These are phyloP conservation scores for Metschnikowia peoriensis DNA, from an alignment of 805 yeast species.

Conservation along the genomic window DNA sequence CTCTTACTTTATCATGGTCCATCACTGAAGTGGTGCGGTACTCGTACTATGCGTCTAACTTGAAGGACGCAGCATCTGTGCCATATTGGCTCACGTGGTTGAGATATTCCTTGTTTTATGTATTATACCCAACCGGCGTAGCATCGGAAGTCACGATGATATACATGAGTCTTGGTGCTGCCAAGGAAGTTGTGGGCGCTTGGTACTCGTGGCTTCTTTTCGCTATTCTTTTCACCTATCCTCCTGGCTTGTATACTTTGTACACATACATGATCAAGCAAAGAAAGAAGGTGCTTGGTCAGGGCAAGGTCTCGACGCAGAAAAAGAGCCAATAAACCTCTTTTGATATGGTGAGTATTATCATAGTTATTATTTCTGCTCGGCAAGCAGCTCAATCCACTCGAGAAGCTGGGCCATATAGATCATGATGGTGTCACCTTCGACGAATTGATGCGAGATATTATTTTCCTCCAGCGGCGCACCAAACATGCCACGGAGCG, in stretches of 20 bases:
- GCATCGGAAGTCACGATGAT: slow-evolving; percentile 74
- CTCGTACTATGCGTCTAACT: slow-evolving; percentile 75
- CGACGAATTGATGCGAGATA: slow-evolving; percentile 24
- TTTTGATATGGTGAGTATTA: not conserved
- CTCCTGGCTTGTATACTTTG: slow-evolving; percentile 84
- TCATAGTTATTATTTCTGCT: not conserved
- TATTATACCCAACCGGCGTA: slow-evolving; percentile 92
- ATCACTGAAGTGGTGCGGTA: slow-evolving; percentile 90
- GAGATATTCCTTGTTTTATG: slow-evolving; percentile 79
- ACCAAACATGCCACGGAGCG: slow-evolving; percentile 17
- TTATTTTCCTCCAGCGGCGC: slow-evolving; percentile 13
- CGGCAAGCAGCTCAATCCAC: slow-evolving; percentile 27
- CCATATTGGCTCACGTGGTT: slow-evolving; percentile 62
- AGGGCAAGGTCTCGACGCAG: slow-evolving; percentile 6
- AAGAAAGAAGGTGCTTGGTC: slow-evolving; percentile 71
- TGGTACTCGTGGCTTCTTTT: slow-evolving; percentile 57
- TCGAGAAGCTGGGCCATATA: slow-evolving; percentile 29
- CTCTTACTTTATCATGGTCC: slow-evolving; percentile 85
- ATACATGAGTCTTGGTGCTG: slow-evolving; percentile 67
- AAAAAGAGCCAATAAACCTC: slow-evolving; percentile 14
- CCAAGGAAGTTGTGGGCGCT: slow-evolving; percentile 49
- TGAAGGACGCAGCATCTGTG: slow-evolving; percentile 49
- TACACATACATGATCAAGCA: slow-evolving; percentile 88
- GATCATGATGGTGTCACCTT: slow-evolving; percentile 31
- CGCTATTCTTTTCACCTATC: slow-evolving; percentile 60